phyloP scores from a whole-genome alignment of 257 asterid species.

The Penstemon eatonii region DNA sequence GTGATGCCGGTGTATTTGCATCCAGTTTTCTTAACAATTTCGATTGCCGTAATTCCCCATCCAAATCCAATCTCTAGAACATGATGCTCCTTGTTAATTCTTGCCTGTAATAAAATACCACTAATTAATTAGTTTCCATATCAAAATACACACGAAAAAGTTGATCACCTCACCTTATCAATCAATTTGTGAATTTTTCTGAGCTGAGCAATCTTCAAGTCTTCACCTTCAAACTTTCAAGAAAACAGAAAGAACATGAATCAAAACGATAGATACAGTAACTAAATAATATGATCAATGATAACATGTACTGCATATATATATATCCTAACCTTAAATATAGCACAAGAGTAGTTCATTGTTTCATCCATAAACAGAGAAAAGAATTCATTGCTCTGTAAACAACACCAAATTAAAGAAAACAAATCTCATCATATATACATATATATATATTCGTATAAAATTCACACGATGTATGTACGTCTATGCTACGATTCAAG shows the following conservation, averaged over 20 bases:
- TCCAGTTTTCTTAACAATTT: slow-evolving; percentile 58
- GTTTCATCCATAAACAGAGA: slow-evolving; percentile 66
- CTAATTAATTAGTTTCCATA: background rate
- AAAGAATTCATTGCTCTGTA: slow-evolving; percentile 88
- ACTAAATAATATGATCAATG: too few species aligned
- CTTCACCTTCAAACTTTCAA: slow-evolving; percentile 51
- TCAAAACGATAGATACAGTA: too few species aligned
- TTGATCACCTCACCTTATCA: slow-evolving; percentile 43
- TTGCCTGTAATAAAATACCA: slow-evolving; percentile 42
- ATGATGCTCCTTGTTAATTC: slow-evolving; percentile 51
- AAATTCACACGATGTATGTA: too few species aligned
- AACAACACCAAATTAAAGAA: slow-evolving; percentile 2
- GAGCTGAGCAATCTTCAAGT: slow-evolving; percentile 63
- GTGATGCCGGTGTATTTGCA: slow-evolving; percentile 77
- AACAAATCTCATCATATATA: too few species aligned
- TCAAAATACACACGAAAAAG: background rate
- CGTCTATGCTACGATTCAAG: too few species aligned
- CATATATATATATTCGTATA: too few species aligned
- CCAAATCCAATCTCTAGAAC: slow-evolving; percentile 74
- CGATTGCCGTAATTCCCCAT: slow-evolving; percentile 70
- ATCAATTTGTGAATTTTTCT: slow-evolving; percentile 59
- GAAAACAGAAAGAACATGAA: background rate
- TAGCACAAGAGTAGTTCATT: slow-evolving; percentile 81
- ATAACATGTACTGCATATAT: background rate
- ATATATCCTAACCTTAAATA: slow-evolving; percentile 49